Base-by-base conservation (phyloP, 179 eudicot species). In the Vitellaria paradoxa region DNA sequence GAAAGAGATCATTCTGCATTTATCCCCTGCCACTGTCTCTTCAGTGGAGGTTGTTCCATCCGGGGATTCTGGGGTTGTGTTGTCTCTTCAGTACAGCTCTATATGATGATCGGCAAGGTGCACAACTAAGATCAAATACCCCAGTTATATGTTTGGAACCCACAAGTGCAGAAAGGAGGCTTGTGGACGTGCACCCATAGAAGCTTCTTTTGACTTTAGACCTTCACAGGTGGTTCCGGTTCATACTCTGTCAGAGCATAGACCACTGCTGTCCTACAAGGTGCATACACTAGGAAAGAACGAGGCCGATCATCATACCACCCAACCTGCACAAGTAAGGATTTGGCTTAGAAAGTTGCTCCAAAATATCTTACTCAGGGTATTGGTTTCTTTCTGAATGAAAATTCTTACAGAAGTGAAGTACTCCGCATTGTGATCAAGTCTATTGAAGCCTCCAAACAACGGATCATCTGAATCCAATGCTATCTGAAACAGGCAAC, bases 371-470 rank as follows among this genome's bases (percentile, higher is more conserved):
- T 68, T 12, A 4, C 7, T 12, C 9, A 64, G 3, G 21, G 57
- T 18, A 46, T 8, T 46, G 15, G n/a, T 73, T n/a, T 59, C 45
- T 24, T 63, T 14, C 63, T 40, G 65, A 46, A 63, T 62, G 23
- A n/a, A 67, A 53, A 17, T 72, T 68, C 90, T 91, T 91, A 96
- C 99, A 70, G 79, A 72, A 76, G 93, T 90, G 81, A 91, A 96
- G 82, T 85, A 88, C 74, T 93, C 99, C 0, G 92, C 90, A 30
- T 72, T 69, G 72, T 91, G 92, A 82, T 86, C 85, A 68, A 96
- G 80, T 91, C 99, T 84, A 61, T 71, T 79, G 83, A 87, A 90
- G 74, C 99, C 99, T 59, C 99, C 99, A 80, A 95, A 95, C 72
- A 82, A 60, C 20, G 83, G 60, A 60, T 84, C 91, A 81, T 95